Base-by-base conservation (phyloP, 2,329 filamentous ascomycete genomes). In the Diaporthe vaccinii region DNA sequence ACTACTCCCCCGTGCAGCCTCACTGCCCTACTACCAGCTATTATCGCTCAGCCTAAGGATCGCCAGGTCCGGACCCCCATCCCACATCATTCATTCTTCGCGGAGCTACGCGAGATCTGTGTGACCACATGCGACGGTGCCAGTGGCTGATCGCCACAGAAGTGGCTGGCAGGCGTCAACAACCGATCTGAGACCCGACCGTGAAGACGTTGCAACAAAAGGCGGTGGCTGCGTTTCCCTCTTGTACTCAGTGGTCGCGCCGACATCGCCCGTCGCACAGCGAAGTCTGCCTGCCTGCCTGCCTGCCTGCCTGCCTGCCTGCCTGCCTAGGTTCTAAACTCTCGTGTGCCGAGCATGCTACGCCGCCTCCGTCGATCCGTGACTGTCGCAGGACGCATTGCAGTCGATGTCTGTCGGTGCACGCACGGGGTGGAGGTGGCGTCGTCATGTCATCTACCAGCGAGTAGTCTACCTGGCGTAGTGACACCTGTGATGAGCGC, bases 111-210 rank as follows among this genome's bases (percentile, higher is more conserved):
- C 71, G 58, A 73, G 58, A 61, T 61, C 58, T 73, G 71, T 73
- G 71, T 49, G 25, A 65, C 71, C 36, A 53, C 71, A 73, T 31
- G 39, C 58, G 58, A 65, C 39, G 49, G 22, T 62, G 14, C 58
- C 58, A 73, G 58, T 65, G 58, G 71, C 28, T 28, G 57, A 61
- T 25, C 46, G 44, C 59, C 41, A 65, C 57, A 65, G 46, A 34
- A 53, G 57, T 65, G 58, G 58, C 58, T 65, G 70, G 39, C 34
- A 55, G 34, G 36, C 55, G 61, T 59, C 55, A 69, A 74, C 53
- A 55, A 61, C 67, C 65, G 62, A 74, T 74, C 72, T 74, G 34
- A 74, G 65, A 71, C 41, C 55, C 46, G 65, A 46, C 72, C 51
- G 39, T 65, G 39, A 44, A 71, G 41, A 59, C 39, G 65, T 72